Conservation (phyloP, 768 basidiomycete species). For the Boletus sensibilis region DNA sequence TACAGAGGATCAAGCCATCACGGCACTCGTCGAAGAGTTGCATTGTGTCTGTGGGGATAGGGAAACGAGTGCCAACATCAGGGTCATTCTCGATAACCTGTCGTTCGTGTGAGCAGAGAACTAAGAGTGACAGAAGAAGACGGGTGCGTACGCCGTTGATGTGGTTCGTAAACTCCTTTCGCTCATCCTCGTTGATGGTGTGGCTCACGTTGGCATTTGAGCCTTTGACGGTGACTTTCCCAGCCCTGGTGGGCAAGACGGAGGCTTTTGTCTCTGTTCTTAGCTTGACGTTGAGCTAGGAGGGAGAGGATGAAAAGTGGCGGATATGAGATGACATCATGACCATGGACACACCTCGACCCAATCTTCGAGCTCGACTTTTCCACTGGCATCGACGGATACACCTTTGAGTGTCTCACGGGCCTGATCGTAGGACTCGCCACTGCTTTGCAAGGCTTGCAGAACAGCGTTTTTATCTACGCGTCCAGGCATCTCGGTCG, state of each 20-base stretch:
- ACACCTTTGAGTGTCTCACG: constrained; percentile 91
- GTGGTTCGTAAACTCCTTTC: constrained; percentile 95
- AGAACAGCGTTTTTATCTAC: constrained; percentile 82
- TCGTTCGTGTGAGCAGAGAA: constrained; percentile 5
- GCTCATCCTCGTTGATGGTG: constrained; percentile 96
- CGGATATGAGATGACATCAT: constrained; percentile 22
- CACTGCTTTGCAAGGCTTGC: constrained; percentile 71
- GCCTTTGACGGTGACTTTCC: constrained; percentile 92
- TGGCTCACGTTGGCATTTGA: constrained; percentile 95
- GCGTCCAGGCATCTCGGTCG: constrained; percentile 78
- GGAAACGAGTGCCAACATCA: constrained; percentile 78
- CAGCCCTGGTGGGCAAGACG: constrained; percentile 63
- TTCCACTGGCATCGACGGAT: constrained; percentile 90
- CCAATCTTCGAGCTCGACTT: constrained; percentile 97
- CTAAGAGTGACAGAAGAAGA: background rate
- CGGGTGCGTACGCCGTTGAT: constrained; percentile 80
- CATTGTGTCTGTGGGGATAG: constrained; percentile 96
- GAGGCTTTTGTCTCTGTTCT: constrained; percentile 45
- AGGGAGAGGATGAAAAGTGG: constrained; percentile 11
- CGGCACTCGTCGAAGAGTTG: constrained; percentile 97
- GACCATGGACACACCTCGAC: constrained; percentile 68
- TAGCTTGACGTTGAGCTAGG: constrained; percentile 80
- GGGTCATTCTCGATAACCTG: constrained; percentile 90
- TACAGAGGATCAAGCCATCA: constrained; percentile 94
- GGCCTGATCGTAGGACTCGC: constrained; percentile 88